These are phyloP conservation scores for Dioszegia hungarica DNA, from an alignment of 768 basidiomycete species.

Conservation along the genomic window DNA sequence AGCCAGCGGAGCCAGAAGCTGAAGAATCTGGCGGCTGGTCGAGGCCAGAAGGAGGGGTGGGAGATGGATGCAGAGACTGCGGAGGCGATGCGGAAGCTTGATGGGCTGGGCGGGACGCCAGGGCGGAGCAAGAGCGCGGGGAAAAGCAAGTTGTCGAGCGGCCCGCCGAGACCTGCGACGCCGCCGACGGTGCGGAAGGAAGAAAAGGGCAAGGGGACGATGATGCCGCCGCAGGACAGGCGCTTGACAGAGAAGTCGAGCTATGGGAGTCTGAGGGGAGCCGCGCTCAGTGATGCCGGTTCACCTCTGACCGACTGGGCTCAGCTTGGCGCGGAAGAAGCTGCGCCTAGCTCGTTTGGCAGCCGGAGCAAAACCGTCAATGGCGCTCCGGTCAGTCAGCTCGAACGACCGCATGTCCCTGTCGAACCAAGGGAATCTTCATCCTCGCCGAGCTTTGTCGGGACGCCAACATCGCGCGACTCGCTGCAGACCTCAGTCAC, in stretches of 20 bases:
- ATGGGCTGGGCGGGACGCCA: conserved; percentile 70
- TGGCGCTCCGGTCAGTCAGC: neutral
- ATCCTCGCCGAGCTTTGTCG: conserved; percentile 33
- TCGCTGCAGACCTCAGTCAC: conserved; percentile 32
- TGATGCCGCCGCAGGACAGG: neutral
- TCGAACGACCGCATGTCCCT: neutral
- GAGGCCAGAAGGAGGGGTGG: conserved; percentile 51
- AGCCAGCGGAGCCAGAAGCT: conserved; percentile 14
- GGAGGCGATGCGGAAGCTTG: conserved; percentile 85
- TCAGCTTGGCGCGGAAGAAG: conserved; percentile 26
- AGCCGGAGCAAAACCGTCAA: neutral
- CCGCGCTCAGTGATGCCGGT: neutral
- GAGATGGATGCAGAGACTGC: conserved; percentile 83
- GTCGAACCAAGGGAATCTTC: conserved; percentile 30
- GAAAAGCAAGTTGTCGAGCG: conserved; percentile 12
- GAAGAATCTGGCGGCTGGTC: conserved; percentile 1
- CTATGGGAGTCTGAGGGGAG: conserved; percentile 12
- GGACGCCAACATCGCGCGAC: conserved; percentile 35
- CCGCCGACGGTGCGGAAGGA: conserved; percentile 13
- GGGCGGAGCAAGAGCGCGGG: conserved; percentile 14
- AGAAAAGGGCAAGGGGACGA: neutral
- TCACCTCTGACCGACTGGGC: conserved; percentile 35
- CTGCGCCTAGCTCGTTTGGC: conserved; percentile 1
- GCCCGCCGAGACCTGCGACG: conserved; percentile 55
- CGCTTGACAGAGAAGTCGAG: conserved; percentile 15